These are phyloP conservation scores for Simplicillium aogashimaense DNA, from an alignment of 2,329 filamentous ascomycete species.

Conservation along the genomic window DNA sequence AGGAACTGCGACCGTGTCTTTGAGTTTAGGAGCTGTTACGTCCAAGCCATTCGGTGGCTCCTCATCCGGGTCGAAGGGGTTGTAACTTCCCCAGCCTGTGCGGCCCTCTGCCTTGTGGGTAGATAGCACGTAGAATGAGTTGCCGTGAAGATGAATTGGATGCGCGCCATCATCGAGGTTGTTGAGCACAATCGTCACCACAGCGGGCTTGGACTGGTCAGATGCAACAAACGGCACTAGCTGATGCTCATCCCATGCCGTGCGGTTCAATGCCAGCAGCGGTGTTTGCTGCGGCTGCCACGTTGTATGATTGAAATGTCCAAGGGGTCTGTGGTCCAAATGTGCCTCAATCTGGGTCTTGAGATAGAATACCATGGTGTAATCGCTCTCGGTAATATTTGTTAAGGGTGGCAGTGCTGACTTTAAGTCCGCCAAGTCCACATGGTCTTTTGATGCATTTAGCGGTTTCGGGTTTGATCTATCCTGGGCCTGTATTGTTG, in stretches of 20 bases:
- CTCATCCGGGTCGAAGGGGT: conserved; percentile 10
- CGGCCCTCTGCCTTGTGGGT: conserved; percentile 11
- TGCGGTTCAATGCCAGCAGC: conserved; percentile 10
- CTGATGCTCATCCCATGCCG: conserved; percentile 13
- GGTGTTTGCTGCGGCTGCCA: conserved; percentile 13
- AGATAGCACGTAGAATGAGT: conserved; percentile 36
- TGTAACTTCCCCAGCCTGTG: conserved; percentile 15
- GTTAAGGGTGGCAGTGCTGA: background rate
- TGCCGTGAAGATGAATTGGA: conserved; percentile 43
- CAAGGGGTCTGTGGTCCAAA: conserved; percentile 12
- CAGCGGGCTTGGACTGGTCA: conserved; percentile 3
- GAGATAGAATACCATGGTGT: conserved; percentile 14
- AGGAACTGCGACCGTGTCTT: conserved; percentile 30
- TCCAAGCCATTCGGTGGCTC: conserved; percentile 4
- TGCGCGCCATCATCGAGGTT: conserved; percentile 22
- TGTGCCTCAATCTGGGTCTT: conserved; percentile 13
- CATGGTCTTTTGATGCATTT: background rate
- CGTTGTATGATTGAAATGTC: conserved; percentile 15
- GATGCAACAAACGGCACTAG: conserved; percentile 10
- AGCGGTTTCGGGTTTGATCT: conserved; percentile 1
- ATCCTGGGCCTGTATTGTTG: background rate
- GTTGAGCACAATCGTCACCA: conserved; percentile 19
- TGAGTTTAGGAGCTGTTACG: conserved; percentile 12
- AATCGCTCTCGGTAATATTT: conserved; percentile 5
- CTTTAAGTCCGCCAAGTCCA: background rate